phyloP scores from a whole-genome alignment of 2,329 filamentous ascomycete species.

The Ophiocordyceps camponoti-floridani region DNA sequence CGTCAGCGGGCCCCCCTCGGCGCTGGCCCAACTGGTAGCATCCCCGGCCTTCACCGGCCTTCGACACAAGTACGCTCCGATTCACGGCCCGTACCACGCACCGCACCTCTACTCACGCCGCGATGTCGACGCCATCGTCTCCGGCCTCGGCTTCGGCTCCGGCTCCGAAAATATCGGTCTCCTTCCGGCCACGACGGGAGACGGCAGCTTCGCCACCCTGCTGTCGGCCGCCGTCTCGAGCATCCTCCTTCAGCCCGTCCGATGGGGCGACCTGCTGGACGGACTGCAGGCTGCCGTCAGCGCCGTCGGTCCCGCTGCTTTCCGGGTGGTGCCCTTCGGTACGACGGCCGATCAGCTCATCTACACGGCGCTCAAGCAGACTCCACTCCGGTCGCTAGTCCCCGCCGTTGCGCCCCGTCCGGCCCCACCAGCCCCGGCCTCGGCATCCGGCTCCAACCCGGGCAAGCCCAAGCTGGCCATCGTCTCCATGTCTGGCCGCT shows the following conservation, averaged over 20 bases:
- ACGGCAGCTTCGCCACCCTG: conserved; percentile 1
- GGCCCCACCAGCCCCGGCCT: not conserved
- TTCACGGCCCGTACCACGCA: conserved; percentile 2
- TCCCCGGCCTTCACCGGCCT: conserved; percentile 2
- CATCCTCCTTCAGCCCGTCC: conserved; percentile 1
- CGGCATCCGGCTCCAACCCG: not conserved
- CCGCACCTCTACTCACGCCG: conserved; percentile 1
- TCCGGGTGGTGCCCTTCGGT: conserved; percentile 1
- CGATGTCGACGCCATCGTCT: not conserved
- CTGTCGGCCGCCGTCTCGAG: conserved; percentile 1
- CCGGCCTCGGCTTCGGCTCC: not conserved
- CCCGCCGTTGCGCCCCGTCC: conserved; percentile 5
- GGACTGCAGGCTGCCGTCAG: not conserved
- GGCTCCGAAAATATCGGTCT: not conserved
- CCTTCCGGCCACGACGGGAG: not conserved
- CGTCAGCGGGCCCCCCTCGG: conserved; percentile 1
- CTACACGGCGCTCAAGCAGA: conserved; percentile 2
- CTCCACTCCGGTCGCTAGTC: conserved; percentile 15
- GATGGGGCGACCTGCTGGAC: conserved; percentile 1
- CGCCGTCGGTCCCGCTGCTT: not conserved
- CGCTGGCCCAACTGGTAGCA: conserved; percentile 1
- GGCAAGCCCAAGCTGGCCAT: conserved; percentile 25
- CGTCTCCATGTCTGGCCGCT: conserved; percentile 47
- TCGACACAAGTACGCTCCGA: conserved; percentile 1
- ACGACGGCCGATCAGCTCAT: conserved; percentile 2